Percentiles rank a stretch among this genome's conserved stretches.
Evolutionary conservation across 1,139 yeast genomes (phyloP).

Genomic region (Arxiozyma bovina): DNA sequence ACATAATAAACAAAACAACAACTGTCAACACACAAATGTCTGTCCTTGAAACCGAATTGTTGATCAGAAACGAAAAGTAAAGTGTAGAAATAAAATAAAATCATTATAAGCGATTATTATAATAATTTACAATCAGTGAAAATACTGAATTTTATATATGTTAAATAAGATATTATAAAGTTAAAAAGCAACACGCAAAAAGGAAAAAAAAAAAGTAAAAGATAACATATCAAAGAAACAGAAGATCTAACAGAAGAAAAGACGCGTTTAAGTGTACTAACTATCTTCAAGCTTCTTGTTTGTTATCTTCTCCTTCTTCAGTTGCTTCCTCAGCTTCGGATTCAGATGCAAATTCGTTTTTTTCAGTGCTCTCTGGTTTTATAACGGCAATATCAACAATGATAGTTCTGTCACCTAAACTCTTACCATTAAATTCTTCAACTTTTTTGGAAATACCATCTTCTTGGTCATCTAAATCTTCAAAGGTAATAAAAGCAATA

Average conservation of each 20-base stretch:
- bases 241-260: too few relatives aligned
- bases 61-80: neutral
- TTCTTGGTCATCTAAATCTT: slow-evolving; percentile 10
- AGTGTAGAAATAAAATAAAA: too few relatives aligned
- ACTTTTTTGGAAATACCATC: slow-evolving; percentile 18
- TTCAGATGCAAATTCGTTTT: neutral
- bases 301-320: neutral
- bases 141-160: neutral
- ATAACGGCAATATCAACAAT: slow-evolving; percentile 30
- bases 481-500: slow-evolving; percentile 29
- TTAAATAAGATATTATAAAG: too few relatives aligned
- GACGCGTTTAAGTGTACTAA: neutral
- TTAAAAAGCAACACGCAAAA: neutral
- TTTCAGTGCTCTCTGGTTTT: slow-evolving; percentile 21
- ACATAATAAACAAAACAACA: too few relatives aligned
- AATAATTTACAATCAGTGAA: neutral
- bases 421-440: slow-evolving; percentile 26
- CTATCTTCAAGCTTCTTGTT: neutral
- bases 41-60: too few relatives aligned
- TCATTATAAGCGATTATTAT: neutral
- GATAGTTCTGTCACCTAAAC: slow-evolving; percentile 26
- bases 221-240: neutral
- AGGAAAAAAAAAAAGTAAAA: neutral
- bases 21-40: neutral
- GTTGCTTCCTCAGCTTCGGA: slow-evolving; percentile 8